phyloP scores from a whole-genome alignment of 176 grass and related monocot genomes.

The Oryza punctata region DNA sequence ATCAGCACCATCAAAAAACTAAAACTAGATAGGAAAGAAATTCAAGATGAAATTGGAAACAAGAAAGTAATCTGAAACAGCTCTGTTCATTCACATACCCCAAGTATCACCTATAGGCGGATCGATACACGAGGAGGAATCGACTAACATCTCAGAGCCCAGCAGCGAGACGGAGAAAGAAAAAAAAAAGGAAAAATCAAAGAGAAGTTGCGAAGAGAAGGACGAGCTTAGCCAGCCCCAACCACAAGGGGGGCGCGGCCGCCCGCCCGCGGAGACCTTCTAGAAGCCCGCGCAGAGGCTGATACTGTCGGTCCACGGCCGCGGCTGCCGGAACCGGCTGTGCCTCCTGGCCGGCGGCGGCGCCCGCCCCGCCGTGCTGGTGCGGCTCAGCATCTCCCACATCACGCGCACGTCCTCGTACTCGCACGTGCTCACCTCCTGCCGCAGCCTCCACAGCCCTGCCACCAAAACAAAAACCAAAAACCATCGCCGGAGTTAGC shows the following conservation, averaged over 20 bases:
- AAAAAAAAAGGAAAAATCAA: neutral
- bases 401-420: slow-evolving; percentile 99
- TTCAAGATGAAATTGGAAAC: neutral
- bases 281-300: slow-evolving; percentile 66
- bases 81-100: slow-evolving; percentile 71
- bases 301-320: slow-evolving; percentile 48
- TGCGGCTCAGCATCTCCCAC: slow-evolving; percentile 97
- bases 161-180: neutral
- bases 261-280: too few relatives aligned
- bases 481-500: slow-evolving; percentile 11
- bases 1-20: neutral
- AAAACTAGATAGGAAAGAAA: too few relatives aligned
- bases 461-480: neutral
- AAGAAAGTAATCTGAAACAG: neutral
- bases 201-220: neutral
- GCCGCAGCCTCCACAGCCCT: slow-evolving; percentile 86
- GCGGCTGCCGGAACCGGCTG: slow-evolving; percentile 41
- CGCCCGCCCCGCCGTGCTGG: neutral
- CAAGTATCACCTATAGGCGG: slow-evolving; percentile 30
- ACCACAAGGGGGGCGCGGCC: too few relatives aligned
- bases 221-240: neutral
- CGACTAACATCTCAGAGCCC: slow-evolving; percentile 48
- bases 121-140: slow-evolving; percentile 59
- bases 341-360: slow-evolving; percentile 27
- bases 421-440: slow-evolving; percentile 99